Evolutionary conservation across 345 rosid species (phyloP), one percentile per base, ranked within the genome.

Genomic region (Eutrema heterophyllum): DNA sequence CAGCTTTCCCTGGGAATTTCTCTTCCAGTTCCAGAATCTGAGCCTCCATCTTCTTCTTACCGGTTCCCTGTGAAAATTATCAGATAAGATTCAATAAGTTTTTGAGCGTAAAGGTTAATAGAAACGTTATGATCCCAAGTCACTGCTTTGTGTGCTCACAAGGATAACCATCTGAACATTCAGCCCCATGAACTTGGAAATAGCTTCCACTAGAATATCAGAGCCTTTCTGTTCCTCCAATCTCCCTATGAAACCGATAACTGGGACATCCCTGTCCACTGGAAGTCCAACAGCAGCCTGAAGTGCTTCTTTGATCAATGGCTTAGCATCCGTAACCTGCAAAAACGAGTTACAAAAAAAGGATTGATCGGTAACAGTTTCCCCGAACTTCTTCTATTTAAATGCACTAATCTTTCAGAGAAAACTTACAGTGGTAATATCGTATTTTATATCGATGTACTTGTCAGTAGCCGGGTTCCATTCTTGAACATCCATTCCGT

Each of bases 161-260:
- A 95, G 93, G 67, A 86, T 74, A 29, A 92, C 79, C 68, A 90
- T 89, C 76, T 95, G 99, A 77, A 86, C 89, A 72, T 90, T 73
- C 12, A 84, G 76, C 40, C 77, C 79, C 39, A 79, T 81, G 79
- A 89, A 84, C 76, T 81, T 64, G 9, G 92, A 85, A 73, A 90
- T 83, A 27, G 97, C 93, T 70, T 76, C 89, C 7, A 80, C 93
- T 29, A 95, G 78, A 78, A 90, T 90, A 67, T 95, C 99, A 32
- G 99, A 95, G 49, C 99, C 99, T 76, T 95, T 92, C 78, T 92
- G 99, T 81, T 95, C 99, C 72, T 95, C 99, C 35, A 92, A 75
- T 81, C 99, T 85, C 71, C 97, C 99, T 67, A 95, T 95, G 85
- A 95, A 95, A 39, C 97, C 99, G 8, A 95, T 84, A 67, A 95